Evolutionary conservation across 257 asterid species (phyloP), one percentile per base, ranked within the genome.

Genomic region (Plantago elongata): DNA sequence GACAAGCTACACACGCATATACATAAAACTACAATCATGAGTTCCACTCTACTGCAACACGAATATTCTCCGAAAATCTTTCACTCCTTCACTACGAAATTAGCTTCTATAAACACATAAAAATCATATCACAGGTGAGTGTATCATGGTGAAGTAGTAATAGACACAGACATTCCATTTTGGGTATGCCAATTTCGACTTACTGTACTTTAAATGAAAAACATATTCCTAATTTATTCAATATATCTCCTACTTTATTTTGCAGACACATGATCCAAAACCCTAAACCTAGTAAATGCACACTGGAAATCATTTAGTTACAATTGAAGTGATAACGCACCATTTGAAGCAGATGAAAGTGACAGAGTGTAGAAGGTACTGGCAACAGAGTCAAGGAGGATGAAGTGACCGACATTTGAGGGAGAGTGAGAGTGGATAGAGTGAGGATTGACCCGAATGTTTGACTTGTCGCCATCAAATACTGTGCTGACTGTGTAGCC

Each of bases 401-500:
- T 42, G 82, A 75, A 75, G 55, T 71, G 76, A 73, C 82, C 71
- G 75, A 83, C 79, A 37, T 83, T 73, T 48, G 81, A 78, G 51
- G 85, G 82, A 57, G 77, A 65, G 61, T 64, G 82, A 60, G 81
- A 84, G 22, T 75, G 73, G 38, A 85, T 64, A 15, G 81, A 78
- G 59, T 71, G 71, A 73, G 96, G 95, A 15, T 76, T 77, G 66
- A 90, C 59, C 13, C 63, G 61, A 59, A 69, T 10, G 68, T 59
- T 74, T 29, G 80, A 63, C 81, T 88, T 85, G 81, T 90, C 66
- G 48, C 98, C 98, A 62, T 82, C 74, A 61, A 85, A 60, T 72
- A 85, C 66, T 29, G 96, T 90, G 79, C 45, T 82, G 67, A 90
- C 91, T 51, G 88, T 73, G 80, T 90, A 90, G 65, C 98, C 96